phyloP scores from a whole-genome alignment of 116 monocot species.

The Thalassia testudinum region DNA sequence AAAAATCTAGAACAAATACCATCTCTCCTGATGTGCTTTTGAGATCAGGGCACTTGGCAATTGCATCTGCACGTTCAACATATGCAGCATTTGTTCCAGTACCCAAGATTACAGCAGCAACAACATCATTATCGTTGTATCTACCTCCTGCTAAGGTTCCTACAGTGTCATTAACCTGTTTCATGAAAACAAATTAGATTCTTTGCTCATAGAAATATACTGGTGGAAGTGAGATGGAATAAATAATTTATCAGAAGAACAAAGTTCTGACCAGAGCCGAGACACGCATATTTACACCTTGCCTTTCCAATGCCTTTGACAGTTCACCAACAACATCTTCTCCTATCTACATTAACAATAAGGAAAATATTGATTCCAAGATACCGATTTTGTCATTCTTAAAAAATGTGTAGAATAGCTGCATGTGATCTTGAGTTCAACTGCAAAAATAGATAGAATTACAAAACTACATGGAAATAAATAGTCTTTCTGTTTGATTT shows the following conservation, averaged over 20 bases:
- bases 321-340: constrained; percentile 59
- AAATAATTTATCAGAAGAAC: background rate
- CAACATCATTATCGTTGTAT: constrained; percentile 51
- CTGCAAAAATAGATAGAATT: no score
- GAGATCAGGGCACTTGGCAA: constrained; percentile 58
- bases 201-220: background rate
- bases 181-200: constrained; percentile 1
- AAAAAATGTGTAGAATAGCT: no score
- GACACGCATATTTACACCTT: constrained; percentile 60
- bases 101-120: constrained; percentile 61
- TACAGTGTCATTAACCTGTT: constrained; percentile 64
- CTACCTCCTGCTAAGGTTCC: constrained; percentile 74
- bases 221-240: background rate
- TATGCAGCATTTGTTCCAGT: constrained; percentile 84
- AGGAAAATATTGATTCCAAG: no score
- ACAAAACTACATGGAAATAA: no score
- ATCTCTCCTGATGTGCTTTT: constrained; percentile 60
- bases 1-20: constrained; percentile 16
- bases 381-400: no score
- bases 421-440: no score
- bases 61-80: constrained; percentile 46
- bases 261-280: constrained; percentile 36
- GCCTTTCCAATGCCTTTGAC: constrained; percentile 43
- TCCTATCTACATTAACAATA: constrained; percentile 19
- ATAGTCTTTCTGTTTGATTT: no score